Evolutionary conservation across 2,329 filamentous ascomycete species (phyloP).

Genomic region (Lachnellula subtilissima): DNA sequence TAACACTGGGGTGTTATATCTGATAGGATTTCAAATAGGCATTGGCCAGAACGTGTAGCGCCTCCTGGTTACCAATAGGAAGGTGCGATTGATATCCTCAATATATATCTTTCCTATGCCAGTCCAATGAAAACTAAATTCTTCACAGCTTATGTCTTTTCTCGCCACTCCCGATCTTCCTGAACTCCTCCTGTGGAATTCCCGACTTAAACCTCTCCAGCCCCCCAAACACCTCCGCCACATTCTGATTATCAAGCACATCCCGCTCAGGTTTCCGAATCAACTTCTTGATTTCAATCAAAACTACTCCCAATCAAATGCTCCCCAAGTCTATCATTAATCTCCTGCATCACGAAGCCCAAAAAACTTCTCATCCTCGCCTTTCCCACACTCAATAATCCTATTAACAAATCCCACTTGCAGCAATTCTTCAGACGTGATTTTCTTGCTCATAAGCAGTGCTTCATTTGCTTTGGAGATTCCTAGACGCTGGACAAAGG

Average conservation of each 20-base stretch:
- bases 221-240: slow-evolving; percentile 80
- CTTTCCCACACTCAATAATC: slow-evolving; percentile 58
- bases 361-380: slow-evolving; percentile 65
- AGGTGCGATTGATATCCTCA: background rate
- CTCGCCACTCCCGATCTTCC: slow-evolving; percentile 76
- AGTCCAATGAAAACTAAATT: slow-evolving; percentile 1
- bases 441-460: slow-evolving; percentile 80
- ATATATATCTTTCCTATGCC: background rate
- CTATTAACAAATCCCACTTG: slow-evolving; percentile 80
- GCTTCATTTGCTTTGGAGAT: slow-evolving; percentile 84
- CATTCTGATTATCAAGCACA: slow-evolving; percentile 69
- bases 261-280: slow-evolving; percentile 71
- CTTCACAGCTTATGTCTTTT: slow-evolving; percentile 86
- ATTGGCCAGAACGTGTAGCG: too few species aligned
- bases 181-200: slow-evolving; percentile 83
- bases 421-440: slow-evolving; percentile 68
- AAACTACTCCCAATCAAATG: slow-evolving; percentile 73
- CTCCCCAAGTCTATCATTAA: slow-evolving; percentile 72
- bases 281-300: slow-evolving; percentile 80
- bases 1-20: too few species aligned
- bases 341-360: slow-evolving; percentile 67
- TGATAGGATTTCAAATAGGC: too few species aligned
- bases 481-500: slow-evolving; percentile 76
- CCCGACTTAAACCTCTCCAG: slow-evolving; percentile 63
- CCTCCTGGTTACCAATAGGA: background rate